Conservation (phyloP, 2,329 filamentous ascomycete genomes). For the Fusarium domesticum region DNA sequence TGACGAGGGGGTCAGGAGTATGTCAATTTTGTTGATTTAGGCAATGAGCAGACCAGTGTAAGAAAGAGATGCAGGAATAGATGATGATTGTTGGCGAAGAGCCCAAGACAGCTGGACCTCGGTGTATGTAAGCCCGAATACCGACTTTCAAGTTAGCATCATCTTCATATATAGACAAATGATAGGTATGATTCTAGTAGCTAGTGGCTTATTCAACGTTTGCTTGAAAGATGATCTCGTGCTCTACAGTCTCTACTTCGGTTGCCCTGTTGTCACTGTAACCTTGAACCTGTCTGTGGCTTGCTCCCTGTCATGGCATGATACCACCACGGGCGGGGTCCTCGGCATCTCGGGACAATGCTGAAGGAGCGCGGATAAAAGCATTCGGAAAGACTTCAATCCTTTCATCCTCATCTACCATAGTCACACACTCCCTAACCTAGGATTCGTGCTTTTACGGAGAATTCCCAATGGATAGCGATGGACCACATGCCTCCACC, state of each 20-base stretch:
- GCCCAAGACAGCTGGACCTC: background rate
- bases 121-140: background rate
- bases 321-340: background rate
- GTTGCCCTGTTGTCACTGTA: background rate
- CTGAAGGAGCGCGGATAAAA: background rate
- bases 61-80: too few relatives aligned
- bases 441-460: background rate
- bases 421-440: background rate
- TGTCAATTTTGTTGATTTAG: too few relatives aligned
- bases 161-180: background rate
- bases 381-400: background rate
- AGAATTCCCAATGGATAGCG: constrained; percentile 1
- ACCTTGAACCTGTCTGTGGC: too few relatives aligned
- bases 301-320: too few relatives aligned
- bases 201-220: too few relatives aligned
- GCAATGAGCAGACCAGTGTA: too few relatives aligned
- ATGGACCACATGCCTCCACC: background rate
- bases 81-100: too few relatives aligned
- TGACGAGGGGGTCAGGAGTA: too few relatives aligned
- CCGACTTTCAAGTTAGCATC: background rate
- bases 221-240: background rate
- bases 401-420: background rate
- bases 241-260: background rate
- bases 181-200: background rate
- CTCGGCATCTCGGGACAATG: background rate